Conservation (phyloP, 83 land plant species). For the Picea abies region DNA sequence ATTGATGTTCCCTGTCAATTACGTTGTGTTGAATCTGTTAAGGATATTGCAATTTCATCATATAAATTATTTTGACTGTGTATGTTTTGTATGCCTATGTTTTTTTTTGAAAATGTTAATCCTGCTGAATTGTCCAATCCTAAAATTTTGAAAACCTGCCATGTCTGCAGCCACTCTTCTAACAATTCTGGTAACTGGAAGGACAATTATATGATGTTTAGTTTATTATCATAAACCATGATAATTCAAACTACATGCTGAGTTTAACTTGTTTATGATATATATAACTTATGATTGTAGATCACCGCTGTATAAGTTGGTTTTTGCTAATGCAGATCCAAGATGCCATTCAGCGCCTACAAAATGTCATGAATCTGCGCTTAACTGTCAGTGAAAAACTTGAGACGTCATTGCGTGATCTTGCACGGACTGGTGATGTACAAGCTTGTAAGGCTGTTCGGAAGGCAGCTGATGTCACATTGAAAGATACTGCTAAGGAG, state of each 20-base stretch:
- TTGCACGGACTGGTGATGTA: slow-evolving; percentile 89
- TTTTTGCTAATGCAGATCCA: slow-evolving; percentile 46
- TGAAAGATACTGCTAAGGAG: slow-evolving; percentile 83
- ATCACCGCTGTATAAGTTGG: background rate
- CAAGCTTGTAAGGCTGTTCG: slow-evolving; percentile 84
- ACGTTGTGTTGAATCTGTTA: too few species aligned
- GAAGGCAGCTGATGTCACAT: slow-evolving; percentile 66
- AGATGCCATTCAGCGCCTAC: slow-evolving; percentile 67
- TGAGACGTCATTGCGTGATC: slow-evolving; percentile 84
- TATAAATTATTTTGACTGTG: too few species aligned
- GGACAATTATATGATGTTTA: background rate
- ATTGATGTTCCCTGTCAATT: too few species aligned
- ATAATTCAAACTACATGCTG: background rate
- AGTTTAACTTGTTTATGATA: background rate
- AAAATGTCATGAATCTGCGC: slow-evolving; percentile 58
- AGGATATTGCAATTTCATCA: too few species aligned
- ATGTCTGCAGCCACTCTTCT: too few species aligned
- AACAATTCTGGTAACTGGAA: background rate
- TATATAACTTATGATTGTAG: background rate
- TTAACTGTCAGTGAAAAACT: slow-evolving; percentile 69
- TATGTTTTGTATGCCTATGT: too few species aligned
- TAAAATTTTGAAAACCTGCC: too few species aligned
- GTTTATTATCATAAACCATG: background rate
- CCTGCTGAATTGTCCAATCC: too few species aligned
- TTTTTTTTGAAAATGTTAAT: too few species aligned